phyloP scores from a whole-genome alignment of 2,329 filamentous ascomycete genomes.

The Colletotrichum lentis region DNA sequence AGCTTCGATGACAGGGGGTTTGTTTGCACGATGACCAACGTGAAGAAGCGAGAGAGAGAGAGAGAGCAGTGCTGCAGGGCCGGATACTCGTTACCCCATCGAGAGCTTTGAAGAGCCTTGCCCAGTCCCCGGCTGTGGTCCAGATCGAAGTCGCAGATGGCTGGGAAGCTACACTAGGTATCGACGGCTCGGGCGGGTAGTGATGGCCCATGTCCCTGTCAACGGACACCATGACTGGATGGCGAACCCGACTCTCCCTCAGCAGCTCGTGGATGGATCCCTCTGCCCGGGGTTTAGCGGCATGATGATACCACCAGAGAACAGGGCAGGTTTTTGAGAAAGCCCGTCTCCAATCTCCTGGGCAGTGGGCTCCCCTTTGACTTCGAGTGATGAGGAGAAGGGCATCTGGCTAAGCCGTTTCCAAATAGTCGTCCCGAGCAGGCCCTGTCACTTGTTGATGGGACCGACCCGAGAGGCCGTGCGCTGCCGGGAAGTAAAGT shows the following conservation, averaged over 20 bases:
- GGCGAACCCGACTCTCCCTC: not conserved
- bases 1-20: not conserved
- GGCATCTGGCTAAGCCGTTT: constrained; percentile 5
- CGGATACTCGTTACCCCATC: not conserved
- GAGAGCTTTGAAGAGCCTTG: not conserved
- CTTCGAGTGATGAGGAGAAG: not conserved
- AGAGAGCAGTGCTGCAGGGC: not conserved
- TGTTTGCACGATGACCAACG: not conserved
- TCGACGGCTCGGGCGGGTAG: constrained; percentile 7
- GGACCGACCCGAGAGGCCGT: constrained; percentile 9
- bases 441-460: constrained; percentile 11
- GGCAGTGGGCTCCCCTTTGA: not conserved
- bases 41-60: too few species aligned
- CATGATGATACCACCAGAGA: not conserved
- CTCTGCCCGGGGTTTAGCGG: constrained; percentile 3
- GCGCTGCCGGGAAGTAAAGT: constrained; percentile 5
- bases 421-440: constrained; percentile 16
- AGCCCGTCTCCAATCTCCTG: too few species aligned
- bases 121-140: not conserved
- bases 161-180: constrained; percentile 1
- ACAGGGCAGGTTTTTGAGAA: not conserved
- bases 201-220: constrained; percentile 2
- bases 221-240: not conserved
- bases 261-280: not conserved
- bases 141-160: not conserved